Percentiles rank a stretch among this genome's conserved stretches.
These are phyloP conservation scores for Arthrobotrys sphaeroides DNA, from an alignment of 2,329 filamentous ascomycete genomes.

Conservation along the genomic window DNA sequence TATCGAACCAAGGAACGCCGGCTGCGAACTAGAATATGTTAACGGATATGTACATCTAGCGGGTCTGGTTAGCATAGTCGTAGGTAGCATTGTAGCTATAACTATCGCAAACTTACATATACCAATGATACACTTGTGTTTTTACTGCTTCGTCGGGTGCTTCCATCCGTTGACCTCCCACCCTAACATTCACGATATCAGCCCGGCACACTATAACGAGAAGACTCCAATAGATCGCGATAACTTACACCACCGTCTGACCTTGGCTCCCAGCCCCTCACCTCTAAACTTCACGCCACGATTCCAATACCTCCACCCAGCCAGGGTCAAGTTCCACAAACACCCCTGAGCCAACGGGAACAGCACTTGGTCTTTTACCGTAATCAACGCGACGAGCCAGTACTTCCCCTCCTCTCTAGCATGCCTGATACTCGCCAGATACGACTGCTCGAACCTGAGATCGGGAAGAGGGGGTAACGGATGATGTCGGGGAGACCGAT, in stretches of 20 bases:
- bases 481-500: constrained; percentile 64
- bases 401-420: constrained; percentile 76
- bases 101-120: constrained; percentile 18
- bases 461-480: constrained; percentile 80
- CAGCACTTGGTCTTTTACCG: constrained; percentile 85
- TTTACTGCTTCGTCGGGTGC: constrained; percentile 7
- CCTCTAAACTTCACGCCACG: constrained; percentile 79
- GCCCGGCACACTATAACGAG: neutral
- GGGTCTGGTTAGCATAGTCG: neutral
- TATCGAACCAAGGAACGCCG: constrained; percentile 1
- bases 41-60: constrained; percentile 24
- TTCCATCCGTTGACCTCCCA: constrained; percentile 50
- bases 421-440: constrained; percentile 78
- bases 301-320: constrained; percentile 93
- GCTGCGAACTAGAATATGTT: neutral
- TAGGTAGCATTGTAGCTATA: neutral
- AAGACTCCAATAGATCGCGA: neutral
- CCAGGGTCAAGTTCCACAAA: constrained; percentile 83
- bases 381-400: constrained; percentile 84
- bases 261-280: constrained; percentile 76
- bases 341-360: constrained; percentile 88
- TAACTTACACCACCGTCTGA: constrained; percentile 79
- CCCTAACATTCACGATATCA: constrained; percentile 16
- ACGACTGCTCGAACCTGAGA: constrained; percentile 96
- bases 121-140: neutral